Evolutionary conservation across 2,329 filamentous ascomycete species (phyloP).

Genomic region (Penicillium nordicum): DNA sequence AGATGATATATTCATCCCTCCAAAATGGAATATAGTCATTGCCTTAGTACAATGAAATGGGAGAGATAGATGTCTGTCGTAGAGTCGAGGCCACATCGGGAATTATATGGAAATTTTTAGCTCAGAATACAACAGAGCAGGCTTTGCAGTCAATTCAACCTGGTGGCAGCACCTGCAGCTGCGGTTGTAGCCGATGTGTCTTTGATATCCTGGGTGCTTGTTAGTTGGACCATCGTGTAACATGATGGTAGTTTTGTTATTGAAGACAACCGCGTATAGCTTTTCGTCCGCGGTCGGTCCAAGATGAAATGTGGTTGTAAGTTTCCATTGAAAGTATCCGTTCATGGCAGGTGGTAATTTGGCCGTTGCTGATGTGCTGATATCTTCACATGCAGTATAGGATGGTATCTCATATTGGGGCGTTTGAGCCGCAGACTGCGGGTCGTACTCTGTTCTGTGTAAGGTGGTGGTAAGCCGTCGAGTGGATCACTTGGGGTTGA

Average conservation of each 20-base stretch:
- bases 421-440: background rate
- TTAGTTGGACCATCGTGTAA: slow-evolving; percentile 13
- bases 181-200: background rate
- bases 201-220: slow-evolving; percentile 4
- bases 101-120: too few species aligned
- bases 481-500: background rate
- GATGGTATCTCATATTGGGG: background rate
- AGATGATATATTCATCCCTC: background rate
- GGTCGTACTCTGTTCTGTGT: slow-evolving; percentile 4
- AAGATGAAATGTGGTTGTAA: slow-evolving; percentile 13
- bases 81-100: background rate
- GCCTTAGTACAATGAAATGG: background rate
- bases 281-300: slow-evolving; percentile 13
- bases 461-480: background rate
- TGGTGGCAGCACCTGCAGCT: background rate
- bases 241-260: slow-evolving; percentile 9
- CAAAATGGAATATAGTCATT: background rate
- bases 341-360: slow-evolving; percentile 14
- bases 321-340: slow-evolving; percentile 14
- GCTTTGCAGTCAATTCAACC: background rate
- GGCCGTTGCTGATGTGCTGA: background rate
- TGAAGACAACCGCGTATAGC: slow-evolving; percentile 5
- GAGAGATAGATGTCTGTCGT: background rate
- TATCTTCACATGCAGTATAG: background rate
- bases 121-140: background rate